Conservation (phyloP, 331 rosid species). For the Spiraea crenata region DNA sequence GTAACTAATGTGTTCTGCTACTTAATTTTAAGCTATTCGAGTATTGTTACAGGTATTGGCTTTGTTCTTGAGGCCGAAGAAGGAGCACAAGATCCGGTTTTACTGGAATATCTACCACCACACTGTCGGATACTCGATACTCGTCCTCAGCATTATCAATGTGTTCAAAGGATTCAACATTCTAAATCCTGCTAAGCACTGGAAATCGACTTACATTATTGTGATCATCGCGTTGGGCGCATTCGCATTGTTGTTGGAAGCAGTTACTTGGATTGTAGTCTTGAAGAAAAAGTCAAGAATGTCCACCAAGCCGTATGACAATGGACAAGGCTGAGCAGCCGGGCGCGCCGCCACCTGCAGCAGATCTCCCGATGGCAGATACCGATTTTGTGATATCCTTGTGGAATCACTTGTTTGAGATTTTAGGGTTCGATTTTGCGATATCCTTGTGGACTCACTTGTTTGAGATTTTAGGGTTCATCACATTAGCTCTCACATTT, state of each 20-base stretch:
- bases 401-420: neutral
- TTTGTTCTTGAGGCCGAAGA: conserved; percentile 65
- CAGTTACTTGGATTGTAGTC: conserved; percentile 73
- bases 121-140: conserved; percentile 54
- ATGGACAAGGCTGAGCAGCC: conserved; percentile 39
- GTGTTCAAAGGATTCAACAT: conserved; percentile 70
- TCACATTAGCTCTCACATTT: neutral
- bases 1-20: neutral
- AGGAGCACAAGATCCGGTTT: conserved; percentile 65
- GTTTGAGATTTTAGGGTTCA: conserved; percentile 9
- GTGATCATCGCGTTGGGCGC: conserved; percentile 49
- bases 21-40: neutral
- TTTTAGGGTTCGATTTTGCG: conserved; percentile 16
- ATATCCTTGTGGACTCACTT: conserved; percentile 6
- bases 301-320: conserved; percentile 53
- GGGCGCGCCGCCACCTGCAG: neutral
- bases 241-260: conserved; percentile 57
- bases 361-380: conserved; percentile 8
- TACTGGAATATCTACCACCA: conserved; percentile 91
- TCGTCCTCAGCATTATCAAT: conserved; percentile 60
- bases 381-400: conserved; percentile 27
- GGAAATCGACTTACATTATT: conserved; percentile 55
- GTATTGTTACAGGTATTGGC: conserved; percentile 57
- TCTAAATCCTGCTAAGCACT: conserved; percentile 48
- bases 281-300: conserved; percentile 47